phyloP scores from a whole-genome alignment of 306 rosid genomes.

The Acacia crassicarpa region DNA sequence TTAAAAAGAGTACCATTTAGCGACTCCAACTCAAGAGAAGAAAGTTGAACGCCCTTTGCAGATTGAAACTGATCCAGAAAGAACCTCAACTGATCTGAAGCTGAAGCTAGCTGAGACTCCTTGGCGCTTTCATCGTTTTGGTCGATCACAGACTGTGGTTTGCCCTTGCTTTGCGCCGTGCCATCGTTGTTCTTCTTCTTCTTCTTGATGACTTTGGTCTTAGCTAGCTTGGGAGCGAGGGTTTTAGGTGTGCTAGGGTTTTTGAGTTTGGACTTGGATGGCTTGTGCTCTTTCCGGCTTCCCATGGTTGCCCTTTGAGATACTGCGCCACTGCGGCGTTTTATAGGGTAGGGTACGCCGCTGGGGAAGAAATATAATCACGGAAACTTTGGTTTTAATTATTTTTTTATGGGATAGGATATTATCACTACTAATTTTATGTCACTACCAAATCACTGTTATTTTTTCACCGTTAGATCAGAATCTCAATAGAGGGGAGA shows the following conservation, averaged over 20 bases:
- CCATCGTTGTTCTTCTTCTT: conserved; percentile 19
- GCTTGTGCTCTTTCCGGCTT: conserved; percentile 19
- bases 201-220: conserved; percentile 1
- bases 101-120: conserved; percentile 9
- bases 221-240: conserved; percentile 20
- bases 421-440: no score
- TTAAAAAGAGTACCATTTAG: conserved; percentile 45
- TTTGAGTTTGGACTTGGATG: background rate
- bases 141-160: background rate
- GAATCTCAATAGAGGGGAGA: no score
- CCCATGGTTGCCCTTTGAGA: background rate
- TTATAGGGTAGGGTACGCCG: conserved; percentile 19
- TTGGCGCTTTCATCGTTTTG: background rate
- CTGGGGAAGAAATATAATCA: background rate
- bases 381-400: background rate
- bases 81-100: conserved; percentile 48
- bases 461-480: no score
- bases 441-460: no score
- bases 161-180: background rate
- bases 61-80: conserved; percentile 62
- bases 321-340: background rate
- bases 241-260: conserved; percentile 31
- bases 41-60: conserved; percentile 55
- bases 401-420: no score
- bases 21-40: conserved; percentile 75